A percentile compares a stretch with the other conserved stretches of the same genome.
Evolutionary conservation across 2,329 filamentous ascomycete species (phyloP).

Genomic region (Thielaviopsis ethacetica): DNA sequence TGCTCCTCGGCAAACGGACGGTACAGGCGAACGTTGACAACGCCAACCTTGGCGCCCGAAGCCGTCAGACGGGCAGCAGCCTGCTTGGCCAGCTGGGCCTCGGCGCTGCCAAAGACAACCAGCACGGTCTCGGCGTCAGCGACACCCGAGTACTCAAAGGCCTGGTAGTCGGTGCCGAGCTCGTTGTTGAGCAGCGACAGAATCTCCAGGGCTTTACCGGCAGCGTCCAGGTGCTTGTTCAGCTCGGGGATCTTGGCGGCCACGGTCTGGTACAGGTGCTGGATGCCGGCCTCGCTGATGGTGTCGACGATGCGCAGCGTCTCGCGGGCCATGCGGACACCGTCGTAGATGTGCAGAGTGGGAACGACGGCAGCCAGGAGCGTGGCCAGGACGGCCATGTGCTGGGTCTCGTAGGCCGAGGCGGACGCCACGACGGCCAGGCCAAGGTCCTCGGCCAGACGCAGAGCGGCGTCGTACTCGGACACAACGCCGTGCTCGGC

Average conservation of each 20-base stretch:
- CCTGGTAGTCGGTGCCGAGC: conserved; percentile 79
- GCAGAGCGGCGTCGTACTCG: conserved; percentile 70
- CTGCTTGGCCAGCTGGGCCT: conserved; percentile 73
- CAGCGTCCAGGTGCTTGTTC: conserved; percentile 54
- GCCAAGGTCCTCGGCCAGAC: conserved; percentile 76
- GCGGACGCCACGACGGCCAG: conserved; percentile 71
- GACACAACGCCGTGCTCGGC: conserved; percentile 55
- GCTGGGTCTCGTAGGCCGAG: conserved; percentile 82
- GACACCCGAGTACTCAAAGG: conserved; percentile 90
- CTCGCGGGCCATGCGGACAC: conserved; percentile 66
- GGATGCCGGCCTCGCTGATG: conserved; percentile 55
- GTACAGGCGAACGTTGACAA: conserved; percentile 85
- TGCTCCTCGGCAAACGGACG: conserved; percentile 89
- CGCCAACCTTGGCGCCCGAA: conserved; percentile 63
- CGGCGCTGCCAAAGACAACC: conserved; percentile 83
- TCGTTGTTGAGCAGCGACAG: conserved; percentile 70
- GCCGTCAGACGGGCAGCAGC: conserved; percentile 56
- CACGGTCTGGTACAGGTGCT: conserved; percentile 51
- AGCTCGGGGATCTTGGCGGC: conserved; percentile 42
- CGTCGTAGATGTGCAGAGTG: conserved; percentile 80
- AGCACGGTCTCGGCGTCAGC: conserved; percentile 63
- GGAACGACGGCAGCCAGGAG: conserved; percentile 62
- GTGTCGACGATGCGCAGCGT: conserved; percentile 69
- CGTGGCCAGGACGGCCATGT: conserved; percentile 84
- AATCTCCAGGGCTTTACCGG: conserved; percentile 54